Evolutionary conservation across 1,284 basidiomycete genomes (phyloP).

Genomic region (Xerocomus cyaneibrunnescens): DNA sequence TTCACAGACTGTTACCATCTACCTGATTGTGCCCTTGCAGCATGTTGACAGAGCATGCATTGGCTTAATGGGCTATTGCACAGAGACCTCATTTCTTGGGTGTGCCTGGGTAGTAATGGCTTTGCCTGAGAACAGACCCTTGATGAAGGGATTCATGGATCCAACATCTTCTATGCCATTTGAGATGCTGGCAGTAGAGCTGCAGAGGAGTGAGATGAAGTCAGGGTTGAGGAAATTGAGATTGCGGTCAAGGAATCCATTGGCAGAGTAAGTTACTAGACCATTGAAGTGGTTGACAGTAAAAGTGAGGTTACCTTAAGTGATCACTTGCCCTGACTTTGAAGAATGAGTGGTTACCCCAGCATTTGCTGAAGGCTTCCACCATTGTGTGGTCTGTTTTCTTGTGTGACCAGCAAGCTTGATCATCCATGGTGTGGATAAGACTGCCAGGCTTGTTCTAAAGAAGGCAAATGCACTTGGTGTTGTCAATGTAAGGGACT

Average conservation of each 20-base stretch:
- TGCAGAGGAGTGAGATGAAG: conserved; percentile 87
- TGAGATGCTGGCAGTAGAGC: conserved; percentile 41
- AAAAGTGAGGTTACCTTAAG: conserved; percentile 81
- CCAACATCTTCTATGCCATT: conserved; percentile 65
- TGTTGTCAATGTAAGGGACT: conserved; percentile 87
- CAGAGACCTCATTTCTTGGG: conserved; percentile 88
- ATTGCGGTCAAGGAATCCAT: conserved; percentile 88
- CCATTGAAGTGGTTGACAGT: conserved; percentile 92
- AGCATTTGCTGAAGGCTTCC: conserved; percentile 91
- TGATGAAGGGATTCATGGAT: conserved; percentile 88
- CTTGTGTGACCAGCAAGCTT: conserved; percentile 81
- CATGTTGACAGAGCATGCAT: conserved; percentile 90
- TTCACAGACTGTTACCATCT: conserved; percentile 62
- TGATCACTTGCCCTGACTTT: conserved; percentile 76
- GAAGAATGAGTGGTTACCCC: conserved; percentile 92
- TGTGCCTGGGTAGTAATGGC: conserved; percentile 90
- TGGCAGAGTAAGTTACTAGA: conserved; percentile 88
- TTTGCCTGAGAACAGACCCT: conserved; percentile 84
- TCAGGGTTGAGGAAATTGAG: conserved; percentile 90
- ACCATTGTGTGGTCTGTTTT: conserved; percentile 95
- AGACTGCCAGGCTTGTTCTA: conserved; percentile 89
- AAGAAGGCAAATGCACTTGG: conserved; percentile 85
- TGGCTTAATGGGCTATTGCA: conserved; percentile 90
- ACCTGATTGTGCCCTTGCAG: conserved; percentile 69
- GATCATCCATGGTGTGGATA: conserved; percentile 97